These are phyloP conservation scores for Fusarium sp. DNA, from an alignment of 2,329 filamentous ascomycete genomes.

Conservation along the genomic window DNA sequence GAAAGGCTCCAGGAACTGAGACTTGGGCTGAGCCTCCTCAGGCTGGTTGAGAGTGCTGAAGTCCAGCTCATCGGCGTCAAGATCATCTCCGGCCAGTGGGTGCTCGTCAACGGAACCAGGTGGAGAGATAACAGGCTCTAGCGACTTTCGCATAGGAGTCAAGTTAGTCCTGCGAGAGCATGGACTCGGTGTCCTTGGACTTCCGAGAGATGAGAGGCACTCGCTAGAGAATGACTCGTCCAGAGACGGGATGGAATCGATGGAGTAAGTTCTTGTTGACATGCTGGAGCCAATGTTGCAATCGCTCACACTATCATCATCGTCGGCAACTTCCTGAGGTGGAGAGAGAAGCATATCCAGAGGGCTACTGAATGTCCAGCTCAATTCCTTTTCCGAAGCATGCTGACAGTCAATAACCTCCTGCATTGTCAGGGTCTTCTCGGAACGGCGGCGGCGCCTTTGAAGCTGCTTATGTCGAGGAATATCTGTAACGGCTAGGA, in stretches of 20 bases:
- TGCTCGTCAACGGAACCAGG: constrained; percentile 62
- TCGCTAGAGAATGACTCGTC: constrained; percentile 64
- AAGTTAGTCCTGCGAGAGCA: constrained; percentile 46
- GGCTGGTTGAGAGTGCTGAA: constrained; percentile 57
- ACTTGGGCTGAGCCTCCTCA: constrained; percentile 48
- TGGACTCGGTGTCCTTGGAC: constrained; percentile 55
- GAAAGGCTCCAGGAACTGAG: constrained; percentile 51
- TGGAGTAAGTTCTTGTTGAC: constrained; percentile 65
- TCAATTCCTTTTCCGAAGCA: constrained; percentile 68
- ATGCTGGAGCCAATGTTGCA: constrained; percentile 62
- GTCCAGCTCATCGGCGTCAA: constrained; percentile 55
- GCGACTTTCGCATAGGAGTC: constrained; percentile 57
- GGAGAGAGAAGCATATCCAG: constrained; percentile 69
- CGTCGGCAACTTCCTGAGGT: constrained; percentile 66
- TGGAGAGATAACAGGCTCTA: constrained; percentile 67
- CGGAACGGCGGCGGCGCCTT: constrained; percentile 44
- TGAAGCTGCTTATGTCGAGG: constrained; percentile 57
- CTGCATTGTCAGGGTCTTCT: constrained; percentile 60
- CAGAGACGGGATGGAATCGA: constrained; percentile 70
- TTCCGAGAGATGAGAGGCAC: constrained; percentile 58
- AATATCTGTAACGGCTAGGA: constrained; percentile 71
- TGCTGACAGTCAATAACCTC: constrained; percentile 64
- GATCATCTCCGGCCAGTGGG: constrained; percentile 54
- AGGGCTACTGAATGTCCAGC: constrained; percentile 63
- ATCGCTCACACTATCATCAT: constrained; percentile 60